Base-by-base conservation (phyloP, 257 asterid species). In the Schizonepeta tenuifolia region DNA sequence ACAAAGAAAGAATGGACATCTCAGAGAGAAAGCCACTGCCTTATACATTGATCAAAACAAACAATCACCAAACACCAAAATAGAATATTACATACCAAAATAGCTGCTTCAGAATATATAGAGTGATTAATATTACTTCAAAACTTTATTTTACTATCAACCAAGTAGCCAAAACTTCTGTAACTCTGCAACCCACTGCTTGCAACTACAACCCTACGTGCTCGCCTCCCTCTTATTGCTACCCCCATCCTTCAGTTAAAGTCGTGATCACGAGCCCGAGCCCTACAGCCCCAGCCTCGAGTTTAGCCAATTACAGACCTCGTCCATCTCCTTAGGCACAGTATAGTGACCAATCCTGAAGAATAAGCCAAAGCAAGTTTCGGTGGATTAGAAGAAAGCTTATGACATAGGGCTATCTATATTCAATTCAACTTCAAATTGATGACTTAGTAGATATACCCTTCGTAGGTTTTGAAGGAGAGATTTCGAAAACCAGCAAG, bases 251-350 rank as follows among this genome's bases (percentile, higher is more conserved):
- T 40, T 58, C 33, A 54, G 65, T 76, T 74, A 28, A 49, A 70
- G 21, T 53, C 18, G 62, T 62, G 65, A 73, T 76, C 84, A 81
- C 8, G 78, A 73, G 51, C 77, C 88, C 8, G 78, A 73, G 51
- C 77, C 88, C 75, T 87, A 86, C 33, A 85, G 75, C 24, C 82
- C 89, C 36, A 84, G 83, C 83, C 84, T 79, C 9, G 85, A 72
- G 61, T 73, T 86, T 46, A 92, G 77, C 98, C 98, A 92, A 64
- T 77, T 71, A 83, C 98, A 87, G 9, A 92, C 92, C 50, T 92
- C 98, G 1, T 92, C 91, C 98, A 92, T 90, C 87, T 90, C 98
- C 69, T 80, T 83, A 18, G 98, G 97, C 86, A 88, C 90, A 0
- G 95, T 92, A 70, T 88, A 90, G 78, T 92, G 98, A 22, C 98